These are phyloP conservation scores for Hibiscus trionum DNA, from an alignment of 345 rosid genomes.

Conservation along the genomic window DNA sequence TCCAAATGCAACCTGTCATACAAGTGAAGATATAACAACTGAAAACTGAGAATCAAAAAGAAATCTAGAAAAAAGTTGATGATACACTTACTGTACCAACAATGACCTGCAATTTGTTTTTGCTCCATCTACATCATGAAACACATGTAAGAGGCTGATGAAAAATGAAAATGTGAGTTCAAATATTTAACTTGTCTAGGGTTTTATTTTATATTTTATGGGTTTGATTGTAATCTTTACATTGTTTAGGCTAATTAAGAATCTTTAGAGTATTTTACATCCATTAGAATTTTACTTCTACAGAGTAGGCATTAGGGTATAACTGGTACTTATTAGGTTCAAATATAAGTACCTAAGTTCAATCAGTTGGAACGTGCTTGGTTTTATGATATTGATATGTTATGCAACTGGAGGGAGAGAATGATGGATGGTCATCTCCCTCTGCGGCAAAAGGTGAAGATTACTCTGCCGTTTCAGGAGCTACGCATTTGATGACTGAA, in stretches of 20 bases:
- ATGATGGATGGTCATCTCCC: neutral
- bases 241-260: neutral
- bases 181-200: neutral
- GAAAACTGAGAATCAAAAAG: slow-evolving; percentile 9
- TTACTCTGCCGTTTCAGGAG: neutral
- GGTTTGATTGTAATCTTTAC: neutral
- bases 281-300: neutral
- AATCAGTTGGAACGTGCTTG: neutral
- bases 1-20: slow-evolving; percentile 88
- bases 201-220: neutral
- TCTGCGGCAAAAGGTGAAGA: neutral
- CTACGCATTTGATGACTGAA: neutral
- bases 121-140: slow-evolving; percentile 75
- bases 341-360: neutral
- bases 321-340: neutral
- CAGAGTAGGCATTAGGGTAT: neutral
- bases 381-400: neutral
- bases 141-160: slow-evolving; percentile 8
- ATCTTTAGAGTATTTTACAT: neutral
- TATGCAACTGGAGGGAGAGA: neutral
- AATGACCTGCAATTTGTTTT: slow-evolving; percentile 84
- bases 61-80: neutral
- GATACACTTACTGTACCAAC: slow-evolving; percentile 79
- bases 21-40: slow-evolving; percentile 14
- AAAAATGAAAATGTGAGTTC: neutral